Conservation (phyloP, 768 basidiomycete species). For the Multifurca ochricompacta region DNA sequence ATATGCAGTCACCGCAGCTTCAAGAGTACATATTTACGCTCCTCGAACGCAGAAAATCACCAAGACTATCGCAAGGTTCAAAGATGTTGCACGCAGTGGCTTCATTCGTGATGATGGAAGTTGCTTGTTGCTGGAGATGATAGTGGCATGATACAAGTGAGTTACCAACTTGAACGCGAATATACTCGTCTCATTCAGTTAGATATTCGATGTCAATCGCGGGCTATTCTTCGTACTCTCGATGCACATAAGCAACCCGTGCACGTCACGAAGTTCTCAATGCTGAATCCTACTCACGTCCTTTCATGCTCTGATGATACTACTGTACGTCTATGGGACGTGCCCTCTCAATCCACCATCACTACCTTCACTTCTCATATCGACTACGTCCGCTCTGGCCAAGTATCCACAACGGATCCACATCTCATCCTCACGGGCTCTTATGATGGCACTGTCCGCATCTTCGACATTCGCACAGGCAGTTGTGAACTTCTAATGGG, state of each 20-base stretch:
- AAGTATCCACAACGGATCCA: slow-evolving; percentile 76
- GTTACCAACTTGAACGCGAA: slow-evolving; percentile 10
- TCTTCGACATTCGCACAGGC: slow-evolving; percentile 83
- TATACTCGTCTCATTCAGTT: neutral
- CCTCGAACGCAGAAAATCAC: slow-evolving; percentile 93
- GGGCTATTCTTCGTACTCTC: slow-evolving; percentile 88
- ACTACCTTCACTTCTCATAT: slow-evolving; percentile 79
- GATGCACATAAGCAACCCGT: slow-evolving; percentile 95
- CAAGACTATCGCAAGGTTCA: slow-evolving; percentile 95
- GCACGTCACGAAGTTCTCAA: slow-evolving; percentile 89
- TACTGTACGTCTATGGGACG: slow-evolving; percentile 90
- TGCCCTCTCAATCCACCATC: slow-evolving; percentile 77
- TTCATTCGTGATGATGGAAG: slow-evolving; percentile 85
- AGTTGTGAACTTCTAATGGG: slow-evolving; percentile 81
- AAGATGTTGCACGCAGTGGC: slow-evolving; percentile 88
- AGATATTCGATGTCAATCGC: slow-evolving; percentile 90
- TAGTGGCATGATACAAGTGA: slow-evolving; percentile 74
- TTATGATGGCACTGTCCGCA: slow-evolving; percentile 84
- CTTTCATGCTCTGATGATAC: slow-evolving; percentile 96
- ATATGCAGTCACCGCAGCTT: slow-evolving; percentile 93
- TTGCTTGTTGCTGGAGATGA: slow-evolving; percentile 94
- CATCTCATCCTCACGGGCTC: slow-evolving; percentile 86
- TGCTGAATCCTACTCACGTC: slow-evolving; percentile 70
- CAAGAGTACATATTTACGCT: slow-evolving; percentile 91
- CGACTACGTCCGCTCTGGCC: slow-evolving; percentile 93